These are phyloP conservation scores for Cornus florida DNA, from an alignment of 148 eudicot genomes.

Conservation along the genomic window DNA sequence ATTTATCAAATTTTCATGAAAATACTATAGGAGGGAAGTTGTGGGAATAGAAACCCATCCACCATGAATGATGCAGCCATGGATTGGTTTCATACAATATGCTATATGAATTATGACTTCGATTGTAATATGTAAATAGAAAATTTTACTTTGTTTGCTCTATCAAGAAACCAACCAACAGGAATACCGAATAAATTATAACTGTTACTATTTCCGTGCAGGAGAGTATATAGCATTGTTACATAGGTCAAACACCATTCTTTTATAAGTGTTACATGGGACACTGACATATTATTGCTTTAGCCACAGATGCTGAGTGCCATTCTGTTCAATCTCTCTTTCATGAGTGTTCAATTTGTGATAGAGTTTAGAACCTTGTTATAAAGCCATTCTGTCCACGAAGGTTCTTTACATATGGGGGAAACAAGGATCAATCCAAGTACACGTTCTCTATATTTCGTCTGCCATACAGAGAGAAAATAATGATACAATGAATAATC, in stretches of 20 bases:
- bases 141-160: neutral
- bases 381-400: constrained; percentile 33
- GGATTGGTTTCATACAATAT: too few species aligned
- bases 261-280: too few species aligned
- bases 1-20: neutral
- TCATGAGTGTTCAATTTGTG: neutral
- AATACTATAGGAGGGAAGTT: neutral
- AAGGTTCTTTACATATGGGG: constrained; percentile 30
- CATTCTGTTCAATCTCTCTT: neutral
- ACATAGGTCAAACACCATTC: too few species aligned
- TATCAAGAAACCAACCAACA: too few species aligned
- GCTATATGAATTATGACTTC: neutral
- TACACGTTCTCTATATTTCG: constrained; percentile 29
- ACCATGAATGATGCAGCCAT: neutral
- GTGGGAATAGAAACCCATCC: neutral
- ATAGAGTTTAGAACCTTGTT: constrained; percentile 15
- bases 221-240: too few species aligned
- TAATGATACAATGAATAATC: neutral
- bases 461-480: constrained; percentile 11
- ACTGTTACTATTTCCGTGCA: too few species aligned
- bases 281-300: too few species aligned
- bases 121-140: neutral
- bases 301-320: neutral
- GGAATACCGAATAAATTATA: too few species aligned
- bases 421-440: constrained; percentile 30